Base-by-base conservation (phyloP, 176 grass and related monocot genomes). In the Saccharum spontaneum region DNA sequence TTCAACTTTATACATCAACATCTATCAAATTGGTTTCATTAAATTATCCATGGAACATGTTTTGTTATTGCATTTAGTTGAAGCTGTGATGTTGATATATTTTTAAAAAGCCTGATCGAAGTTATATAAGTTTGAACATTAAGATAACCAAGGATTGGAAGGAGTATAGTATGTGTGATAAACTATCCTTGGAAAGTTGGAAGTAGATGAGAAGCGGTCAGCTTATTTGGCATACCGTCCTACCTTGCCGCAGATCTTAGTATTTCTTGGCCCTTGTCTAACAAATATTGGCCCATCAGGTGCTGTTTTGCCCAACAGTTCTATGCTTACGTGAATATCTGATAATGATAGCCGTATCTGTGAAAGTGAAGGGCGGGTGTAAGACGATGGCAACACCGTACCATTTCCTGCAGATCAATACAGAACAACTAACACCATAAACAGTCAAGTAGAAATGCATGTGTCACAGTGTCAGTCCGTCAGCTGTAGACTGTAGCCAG, bases 401-500 rank as follows among this genome's bases (percentile, higher is more conserved):
- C 17, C 31, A 33, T n/a, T 48, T 30, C 36, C 46, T 77, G 46
- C 33, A 57, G 3, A 54, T 36, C 6, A 48, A 15, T 59, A 14
- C 16, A 49, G 46, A 49, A 49, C 52, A 20, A 52, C 0, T 49
- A 46, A 46, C 11, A 46, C 45, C 45, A 49, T 55, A 55, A 55
- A 55, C 52, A 8, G 52, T 55, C 1, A 23, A 12, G 20, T 15
- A 44, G 8, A 74, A 49, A 14, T 75, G n/a, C 48, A 71, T 16
- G 26, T 28, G 31, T 28, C 62, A 41, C 76, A 17, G 49, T 22
- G 7, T 49, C 59, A 84, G 30, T 0, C 16, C 20, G 17, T 68
- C 76, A 73, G 50, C 18, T 57, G 74, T 34, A 37, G 18, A 72
- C 54, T 72, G 52, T 72, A 61, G 31, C 20, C 79, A 57, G 67